These are phyloP conservation scores for Moniliella sp. DNA, from an alignment of 1,284 basidiomycete genomes.

Conservation along the genomic window DNA sequence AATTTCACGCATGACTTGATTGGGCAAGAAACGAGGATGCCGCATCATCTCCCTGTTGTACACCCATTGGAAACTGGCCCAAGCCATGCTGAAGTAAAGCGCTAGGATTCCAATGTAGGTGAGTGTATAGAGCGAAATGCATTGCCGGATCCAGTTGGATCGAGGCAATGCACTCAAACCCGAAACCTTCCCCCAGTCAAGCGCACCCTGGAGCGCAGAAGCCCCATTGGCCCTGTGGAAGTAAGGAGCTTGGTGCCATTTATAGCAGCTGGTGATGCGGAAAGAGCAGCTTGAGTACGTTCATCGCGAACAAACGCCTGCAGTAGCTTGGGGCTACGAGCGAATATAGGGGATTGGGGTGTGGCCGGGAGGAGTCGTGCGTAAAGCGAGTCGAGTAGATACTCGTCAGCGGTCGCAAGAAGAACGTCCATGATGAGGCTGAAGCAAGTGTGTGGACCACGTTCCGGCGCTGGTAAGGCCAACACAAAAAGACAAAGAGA, in stretches of 20 bases:
- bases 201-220: neutral
- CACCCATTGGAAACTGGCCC: slow-evolving; percentile 53
- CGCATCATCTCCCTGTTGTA: slow-evolving; percentile 92
- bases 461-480: too few species aligned
- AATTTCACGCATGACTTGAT: slow-evolving; percentile 64
- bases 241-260: neutral
- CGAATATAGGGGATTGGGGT: too few species aligned
- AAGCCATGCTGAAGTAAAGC: slow-evolving; percentile 57
- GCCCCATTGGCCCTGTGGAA: slow-evolving; percentile 1
- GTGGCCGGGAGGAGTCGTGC: too few species aligned
- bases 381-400: slow-evolving; percentile 12
- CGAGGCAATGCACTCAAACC: slow-evolving; percentile 7
- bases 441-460: too few species aligned
- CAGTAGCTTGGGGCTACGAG: too few species aligned
- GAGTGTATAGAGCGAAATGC: slow-evolving; percentile 49
- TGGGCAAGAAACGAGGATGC: slow-evolving; percentile 79
- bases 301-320: too few species aligned
- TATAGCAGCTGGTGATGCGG: slow-evolving; percentile 5
- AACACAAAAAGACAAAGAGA: too few species aligned
- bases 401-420: slow-evolving; percentile 12
- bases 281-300: slow-evolving; percentile 3
- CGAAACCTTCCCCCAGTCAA: too few species aligned
- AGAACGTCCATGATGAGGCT: slow-evolving; percentile 22
- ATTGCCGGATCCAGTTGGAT: slow-evolving; percentile 41
- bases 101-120: slow-evolving; percentile 51